These are phyloP conservation scores for Stipa capillata DNA, from an alignment of 176 grass and related monocot genomes.

Conservation along the genomic window DNA sequence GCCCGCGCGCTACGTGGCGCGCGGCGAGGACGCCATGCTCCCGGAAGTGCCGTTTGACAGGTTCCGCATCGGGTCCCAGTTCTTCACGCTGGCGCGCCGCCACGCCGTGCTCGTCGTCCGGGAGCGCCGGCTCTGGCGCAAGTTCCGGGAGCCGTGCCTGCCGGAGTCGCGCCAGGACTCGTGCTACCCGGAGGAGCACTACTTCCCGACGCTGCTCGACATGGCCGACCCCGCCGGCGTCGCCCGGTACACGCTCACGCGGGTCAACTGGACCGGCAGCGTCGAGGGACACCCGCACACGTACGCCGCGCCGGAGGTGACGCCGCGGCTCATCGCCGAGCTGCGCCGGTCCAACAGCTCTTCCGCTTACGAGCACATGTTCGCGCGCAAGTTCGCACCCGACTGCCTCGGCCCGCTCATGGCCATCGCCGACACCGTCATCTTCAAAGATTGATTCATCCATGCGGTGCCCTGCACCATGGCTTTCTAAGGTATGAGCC, in stretches of 20 bases:
- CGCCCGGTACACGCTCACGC: conserved; percentile 64
- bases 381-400: conserved; percentile 79
- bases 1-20: conserved; percentile 44
- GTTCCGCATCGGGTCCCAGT: conserved; percentile 76
- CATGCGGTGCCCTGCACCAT: not conserved
- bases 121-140: conserved; percentile 68
- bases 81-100: conserved; percentile 57
- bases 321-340: conserved; percentile 26
- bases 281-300: conserved; percentile 63
- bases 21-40: conserved; percentile 60
- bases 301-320: conserved; percentile 44
- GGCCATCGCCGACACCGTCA: conserved; percentile 50
- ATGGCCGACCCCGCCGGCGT: conserved; percentile 64
- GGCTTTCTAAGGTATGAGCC: conserved; percentile 6
- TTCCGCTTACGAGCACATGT: conserved; percentile 42
- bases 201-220: conserved; percentile 82
- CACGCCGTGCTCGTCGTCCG: conserved; percentile 58
- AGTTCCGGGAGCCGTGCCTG: conserved; percentile 58
- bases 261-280: conserved; percentile 88
- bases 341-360: conserved; percentile 36
- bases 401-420: conserved; percentile 67
- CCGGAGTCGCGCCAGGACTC: conserved; percentile 6
- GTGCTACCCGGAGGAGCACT: conserved; percentile 98
- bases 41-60: conserved; percentile 53
- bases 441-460: conserved; percentile 67